phyloP scores from a whole-genome alignment of 2,329 filamentous ascomycete species.

The Aspergillus brasiliensis region DNA sequence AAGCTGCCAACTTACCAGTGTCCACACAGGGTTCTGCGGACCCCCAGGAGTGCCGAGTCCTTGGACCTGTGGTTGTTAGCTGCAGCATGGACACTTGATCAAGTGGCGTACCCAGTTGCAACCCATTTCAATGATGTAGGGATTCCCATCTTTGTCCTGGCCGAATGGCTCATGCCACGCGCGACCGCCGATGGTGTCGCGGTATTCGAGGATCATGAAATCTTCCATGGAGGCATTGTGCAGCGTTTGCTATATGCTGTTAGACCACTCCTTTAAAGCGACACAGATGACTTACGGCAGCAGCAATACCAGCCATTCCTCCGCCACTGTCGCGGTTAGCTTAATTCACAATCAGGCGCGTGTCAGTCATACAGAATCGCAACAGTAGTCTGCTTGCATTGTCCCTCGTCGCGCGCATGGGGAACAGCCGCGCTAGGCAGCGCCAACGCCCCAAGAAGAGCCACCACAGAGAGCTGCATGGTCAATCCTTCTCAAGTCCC shows the following conservation, averaged over 20 bases:
- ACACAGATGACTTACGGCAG: slow-evolving; percentile 48
- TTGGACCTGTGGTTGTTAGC: slow-evolving; percentile 37
- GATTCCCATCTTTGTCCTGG: slow-evolving; percentile 50
- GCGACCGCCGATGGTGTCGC: slow-evolving; percentile 63
- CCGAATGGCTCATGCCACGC: slow-evolving; percentile 61
- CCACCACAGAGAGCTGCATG: neutral
- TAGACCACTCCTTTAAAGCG: neutral
- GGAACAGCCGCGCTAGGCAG: slow-evolving; percentile 12
- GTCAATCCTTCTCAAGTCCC: neutral
- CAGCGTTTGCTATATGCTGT: slow-evolving; percentile 56
- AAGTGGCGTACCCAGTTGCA: slow-evolving; percentile 61
- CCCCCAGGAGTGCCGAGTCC: slow-evolving; percentile 41
- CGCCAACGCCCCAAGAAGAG: slow-evolving; percentile 4
- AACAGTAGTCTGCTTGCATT: slow-evolving; percentile 35
- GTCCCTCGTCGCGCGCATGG: slow-evolving; percentile 19
- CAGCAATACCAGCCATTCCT: slow-evolving; percentile 64
- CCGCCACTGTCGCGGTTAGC: slow-evolving; percentile 47
- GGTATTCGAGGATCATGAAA: slow-evolving; percentile 67
- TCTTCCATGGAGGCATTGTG: slow-evolving; percentile 62
- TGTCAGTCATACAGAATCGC: slow-evolving; percentile 27
- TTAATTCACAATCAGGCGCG: neutral
- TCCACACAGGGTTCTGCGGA: slow-evolving; percentile 61
- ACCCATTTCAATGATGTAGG: slow-evolving; percentile 64
- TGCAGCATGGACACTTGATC: neutral
- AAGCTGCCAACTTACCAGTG: neutral